phyloP scores from a whole-genome alignment of 495 filamentous ascomycete species.

The Penicillium dipodomyicola region DNA sequence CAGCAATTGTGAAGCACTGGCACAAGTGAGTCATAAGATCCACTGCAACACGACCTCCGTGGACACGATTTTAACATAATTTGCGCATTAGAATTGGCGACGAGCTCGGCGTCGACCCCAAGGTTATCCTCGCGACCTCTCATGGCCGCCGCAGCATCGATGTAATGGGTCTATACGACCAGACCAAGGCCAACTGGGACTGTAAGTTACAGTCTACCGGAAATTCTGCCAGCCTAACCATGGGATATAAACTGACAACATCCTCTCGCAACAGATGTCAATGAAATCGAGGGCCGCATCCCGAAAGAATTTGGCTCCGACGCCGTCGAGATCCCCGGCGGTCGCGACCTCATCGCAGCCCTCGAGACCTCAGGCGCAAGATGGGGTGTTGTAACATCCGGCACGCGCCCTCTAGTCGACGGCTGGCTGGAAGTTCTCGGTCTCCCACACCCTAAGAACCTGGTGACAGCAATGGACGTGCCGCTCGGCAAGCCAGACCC shows the following conservation, averaged over 20 bases:
- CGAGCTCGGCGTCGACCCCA: conserved; percentile 78
- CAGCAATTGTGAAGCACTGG: conserved; percentile 94
- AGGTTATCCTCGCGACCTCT: conserved; percentile 78
- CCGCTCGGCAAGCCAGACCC: conserved; percentile 81
- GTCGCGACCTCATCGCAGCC: conserved; percentile 54
- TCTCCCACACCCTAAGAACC: conserved; percentile 67
- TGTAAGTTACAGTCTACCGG: conserved; percentile 62
- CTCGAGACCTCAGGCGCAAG: conserved; percentile 56
- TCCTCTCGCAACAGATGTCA: conserved; percentile 60
- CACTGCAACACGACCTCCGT: not conserved
- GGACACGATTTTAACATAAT: not conserved
- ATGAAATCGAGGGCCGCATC: conserved; percentile 71
- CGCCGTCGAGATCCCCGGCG: conserved; percentile 78
- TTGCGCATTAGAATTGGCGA: conserved; percentile 61
- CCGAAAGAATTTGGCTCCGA: conserved; percentile 72
- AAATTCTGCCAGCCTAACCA: not conserved
- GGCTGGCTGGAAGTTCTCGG: conserved; percentile 82
- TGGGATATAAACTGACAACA: conserved; percentile 2
- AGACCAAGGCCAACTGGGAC: conserved; percentile 83
- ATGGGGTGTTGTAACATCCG: conserved; percentile 94
- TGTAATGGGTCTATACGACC: conserved; percentile 67
- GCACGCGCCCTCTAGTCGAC: conserved; percentile 73
- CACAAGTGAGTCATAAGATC: conserved; percentile 55
- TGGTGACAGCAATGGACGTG: conserved; percentile 87
- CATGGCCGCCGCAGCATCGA: conserved; percentile 88